Base-by-base conservation (phyloP, 306 rosid genomes). In the Quercus dentata region DNA sequence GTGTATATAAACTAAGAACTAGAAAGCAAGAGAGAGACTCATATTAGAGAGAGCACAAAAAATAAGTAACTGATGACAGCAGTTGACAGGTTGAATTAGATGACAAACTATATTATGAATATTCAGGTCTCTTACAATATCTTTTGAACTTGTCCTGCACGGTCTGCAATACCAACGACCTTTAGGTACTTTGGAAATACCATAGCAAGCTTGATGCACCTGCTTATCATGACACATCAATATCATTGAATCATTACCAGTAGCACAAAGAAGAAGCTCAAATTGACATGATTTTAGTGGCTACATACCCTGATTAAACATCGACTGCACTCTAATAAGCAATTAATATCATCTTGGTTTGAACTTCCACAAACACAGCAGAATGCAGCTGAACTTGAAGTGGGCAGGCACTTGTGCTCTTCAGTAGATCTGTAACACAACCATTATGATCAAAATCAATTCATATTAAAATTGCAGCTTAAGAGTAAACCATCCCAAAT, bases 171-270 rank as follows among this genome's bases (percentile, higher is more conserved):
- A 83, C 94, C 94, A 88, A 55, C 17, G 69, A 51, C 87, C 89
- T 74, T 87, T 90, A 33, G 94, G 94, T 69, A 83, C 46, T 83
- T 84, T 82, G 49, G 89, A 78, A 35, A 90, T 76, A 21, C 94
- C 94, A 78, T 88, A 88, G 85, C 94, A 88, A 56, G 92, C 94
- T 73, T 87, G 94, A 76, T 88, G 94, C 56, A 90, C 94, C 94
- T 90, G 75, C 72, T 58, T 70, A 72, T 79, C 79, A 81, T 69
- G 30, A 84, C 33, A 71, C 56, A 61, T 68, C n/a, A 79, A 52
- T 35, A 71, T 81, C 76, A 73, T 59, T 9, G 23, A 55, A 79
- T 21, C 25, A 61, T 51, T 74, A 18, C 55, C 38, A 52, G 35
- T 56, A 58, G 83, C 69, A 81, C 62, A 54, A 72, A 31, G 59